These are phyloP conservation scores for Trichomonascus vanleenenianus DNA, from an alignment of 805 yeast genomes.

Conservation along the genomic window DNA sequence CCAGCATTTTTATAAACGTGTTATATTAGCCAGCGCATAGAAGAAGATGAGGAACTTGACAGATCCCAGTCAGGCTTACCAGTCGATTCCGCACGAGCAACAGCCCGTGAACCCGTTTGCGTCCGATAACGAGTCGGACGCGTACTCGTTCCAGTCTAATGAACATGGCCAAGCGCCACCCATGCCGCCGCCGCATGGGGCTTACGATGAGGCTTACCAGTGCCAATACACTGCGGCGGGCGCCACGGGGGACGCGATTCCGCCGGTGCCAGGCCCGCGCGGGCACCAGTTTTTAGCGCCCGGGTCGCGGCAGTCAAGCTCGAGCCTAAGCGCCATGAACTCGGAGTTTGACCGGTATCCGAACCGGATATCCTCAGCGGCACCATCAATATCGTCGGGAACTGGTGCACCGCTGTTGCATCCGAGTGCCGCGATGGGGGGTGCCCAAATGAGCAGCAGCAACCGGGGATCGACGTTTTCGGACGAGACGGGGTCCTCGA, in stretches of 20 bases:
- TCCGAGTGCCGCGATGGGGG: not conserved
- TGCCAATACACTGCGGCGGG: not conserved
- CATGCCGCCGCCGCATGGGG: not conserved
- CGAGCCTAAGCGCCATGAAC: conserved; percentile 18
- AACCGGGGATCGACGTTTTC: conserved; percentile 16
- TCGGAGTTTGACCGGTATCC: conserved; percentile 32
- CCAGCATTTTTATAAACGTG: too few species aligned
- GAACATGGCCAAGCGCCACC: conserved; percentile 1
- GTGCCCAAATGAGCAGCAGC: conserved; percentile 1
- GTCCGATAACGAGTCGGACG: conserved; percentile 19
- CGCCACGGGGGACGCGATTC: not conserved
- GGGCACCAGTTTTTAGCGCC: conserved; percentile 7
- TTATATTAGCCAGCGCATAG: too few species aligned
- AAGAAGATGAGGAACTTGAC: conserved; percentile 16
- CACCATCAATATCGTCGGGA: conserved; percentile 16
- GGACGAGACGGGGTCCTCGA: conserved; percentile 17
- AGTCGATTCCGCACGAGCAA: conserved; percentile 11
- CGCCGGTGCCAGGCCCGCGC: conserved; percentile 9
- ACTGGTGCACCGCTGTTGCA: conserved; percentile 15
- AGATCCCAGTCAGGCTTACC: conserved; percentile 12
- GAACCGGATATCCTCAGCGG: conserved; percentile 22
- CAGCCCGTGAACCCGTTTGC: conserved; percentile 25
- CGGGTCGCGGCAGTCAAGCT: conserved; percentile 17
- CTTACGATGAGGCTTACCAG: conserved; percentile 3
- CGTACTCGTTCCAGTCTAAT: conserved; percentile 11